Evolutionary conservation across 768 basidiomycete genomes (phyloP).

Genomic region (Pseudohyphozyma bogoriensis): DNA sequence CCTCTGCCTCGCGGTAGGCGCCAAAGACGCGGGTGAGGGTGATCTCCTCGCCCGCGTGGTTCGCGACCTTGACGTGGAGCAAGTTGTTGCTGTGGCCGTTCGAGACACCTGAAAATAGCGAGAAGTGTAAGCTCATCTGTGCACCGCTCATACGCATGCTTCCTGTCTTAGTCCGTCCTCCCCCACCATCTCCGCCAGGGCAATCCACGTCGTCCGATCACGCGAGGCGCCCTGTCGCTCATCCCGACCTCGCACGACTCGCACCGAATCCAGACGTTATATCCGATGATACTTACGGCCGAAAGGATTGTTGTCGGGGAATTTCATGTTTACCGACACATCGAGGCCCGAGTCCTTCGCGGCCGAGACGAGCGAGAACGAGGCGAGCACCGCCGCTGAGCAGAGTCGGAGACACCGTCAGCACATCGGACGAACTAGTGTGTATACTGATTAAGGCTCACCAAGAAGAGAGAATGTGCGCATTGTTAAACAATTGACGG

Average conservation of each 20-base stretch:
- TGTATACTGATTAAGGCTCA: too few relatives aligned
- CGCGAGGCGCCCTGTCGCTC: too few relatives aligned
- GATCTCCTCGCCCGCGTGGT: conserved; percentile 3
- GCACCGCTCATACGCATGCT: neutral
- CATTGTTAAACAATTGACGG: too few relatives aligned
- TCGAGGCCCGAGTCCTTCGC: neutral
- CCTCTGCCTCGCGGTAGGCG: neutral
- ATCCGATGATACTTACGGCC: conserved; percentile 2
- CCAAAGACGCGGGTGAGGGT: conserved; percentile 1
- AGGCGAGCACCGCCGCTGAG: neutral
- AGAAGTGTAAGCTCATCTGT: neutral
- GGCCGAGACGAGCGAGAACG: neutral
- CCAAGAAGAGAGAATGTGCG: too few relatives aligned
- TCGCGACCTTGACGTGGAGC: conserved; percentile 1
- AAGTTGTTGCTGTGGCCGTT: conserved; percentile 4
- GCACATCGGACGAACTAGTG: too few relatives aligned
- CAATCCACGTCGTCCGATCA: too few relatives aligned
- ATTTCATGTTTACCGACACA: neutral
- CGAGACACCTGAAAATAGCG: neutral
- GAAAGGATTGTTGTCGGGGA: conserved; percentile 7
- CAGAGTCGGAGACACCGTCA: too few relatives aligned
- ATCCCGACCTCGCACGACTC: neutral
- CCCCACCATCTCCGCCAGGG: neutral
- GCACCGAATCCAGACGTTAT: too few relatives aligned
- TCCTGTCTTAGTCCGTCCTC: neutral